Evolutionary conservation across 73 alveolate species (phyloP).

Genomic region (Tetrahymena borealis): DNA sequence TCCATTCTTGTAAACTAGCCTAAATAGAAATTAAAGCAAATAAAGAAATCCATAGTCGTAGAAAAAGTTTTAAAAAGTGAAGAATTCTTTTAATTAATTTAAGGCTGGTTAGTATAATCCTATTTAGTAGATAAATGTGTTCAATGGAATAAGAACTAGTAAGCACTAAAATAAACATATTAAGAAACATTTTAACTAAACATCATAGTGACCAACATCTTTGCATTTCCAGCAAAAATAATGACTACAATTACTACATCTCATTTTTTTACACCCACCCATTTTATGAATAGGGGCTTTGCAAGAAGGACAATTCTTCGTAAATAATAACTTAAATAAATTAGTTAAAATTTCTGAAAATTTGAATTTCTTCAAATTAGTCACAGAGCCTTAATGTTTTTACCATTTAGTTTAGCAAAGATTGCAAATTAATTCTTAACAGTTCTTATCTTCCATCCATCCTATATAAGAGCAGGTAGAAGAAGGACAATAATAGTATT

Average conservation of each 20-base stretch:
- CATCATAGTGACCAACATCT: not conserved
- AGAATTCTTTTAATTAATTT: not conserved
- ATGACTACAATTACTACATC: not conserved
- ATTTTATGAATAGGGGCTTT: not conserved
- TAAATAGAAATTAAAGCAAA: not conserved
- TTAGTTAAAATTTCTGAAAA: not conserved
- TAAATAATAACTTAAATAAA: not conserved
- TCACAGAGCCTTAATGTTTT: not conserved
- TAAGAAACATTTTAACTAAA: not conserved
- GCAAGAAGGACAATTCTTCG: not conserved
- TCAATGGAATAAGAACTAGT: not conserved
- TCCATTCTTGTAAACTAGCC: not conserved
- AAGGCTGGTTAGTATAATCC: not conserved
- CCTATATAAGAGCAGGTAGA: not conserved
- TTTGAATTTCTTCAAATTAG: not conserved
- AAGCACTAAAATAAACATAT: not conserved
- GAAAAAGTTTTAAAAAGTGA: not conserved
- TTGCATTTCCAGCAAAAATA: not conserved
- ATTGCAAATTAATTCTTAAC: not conserved
- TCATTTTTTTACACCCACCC: not conserved
- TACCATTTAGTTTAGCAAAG: not conserved
- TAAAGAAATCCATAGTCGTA: not conserved
- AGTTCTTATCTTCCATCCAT: not conserved
- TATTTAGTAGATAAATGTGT: not conserved
- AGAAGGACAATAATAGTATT: not conserved